A percentile compares a stretch with the other conserved stretches of the same genome.
Evolutionary conservation across 257 asterid species (phyloP).

Genomic region (Nicotiana attenuata): DNA sequence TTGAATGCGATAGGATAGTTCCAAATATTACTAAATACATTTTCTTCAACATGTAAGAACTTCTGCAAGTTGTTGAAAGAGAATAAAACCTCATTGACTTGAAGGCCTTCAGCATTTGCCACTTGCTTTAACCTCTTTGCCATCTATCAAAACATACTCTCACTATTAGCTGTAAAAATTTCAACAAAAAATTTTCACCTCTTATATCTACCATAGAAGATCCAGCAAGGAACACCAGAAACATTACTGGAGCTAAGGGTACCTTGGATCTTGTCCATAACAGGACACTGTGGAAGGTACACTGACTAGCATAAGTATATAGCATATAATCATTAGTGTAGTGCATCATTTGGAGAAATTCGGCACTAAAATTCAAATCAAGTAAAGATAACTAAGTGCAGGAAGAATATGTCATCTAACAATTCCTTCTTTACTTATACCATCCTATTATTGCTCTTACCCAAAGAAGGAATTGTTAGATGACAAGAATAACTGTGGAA

Average conservation of each 20-base stretch:
- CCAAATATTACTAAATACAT: neutral
- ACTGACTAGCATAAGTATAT: neutral
- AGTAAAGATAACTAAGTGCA: neutral
- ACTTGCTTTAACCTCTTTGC: constrained; percentile 84
- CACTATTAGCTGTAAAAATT: neutral
- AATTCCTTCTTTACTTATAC: neutral
- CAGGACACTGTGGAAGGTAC: neutral
- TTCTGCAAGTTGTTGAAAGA: neutral
- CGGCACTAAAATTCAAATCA: neutral
- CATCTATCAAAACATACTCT: constrained; percentile 48
- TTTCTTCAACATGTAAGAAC: neutral
- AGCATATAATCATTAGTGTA: no score
- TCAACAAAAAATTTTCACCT: constrained; percentile 2
- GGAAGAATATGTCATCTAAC: neutral
- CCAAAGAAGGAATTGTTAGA: no score
- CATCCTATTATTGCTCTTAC: neutral
- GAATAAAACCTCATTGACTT: constrained; percentile 67
- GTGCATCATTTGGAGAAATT: neutral
- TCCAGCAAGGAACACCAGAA: constrained; percentile 18
- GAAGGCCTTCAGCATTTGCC: constrained; percentile 80
- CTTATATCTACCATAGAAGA: constrained; percentile 7
- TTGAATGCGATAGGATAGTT: neutral
- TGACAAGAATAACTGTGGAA: constrained; percentile 5
- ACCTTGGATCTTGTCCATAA: neutral
- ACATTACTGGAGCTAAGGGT: neutral